These are phyloP conservation scores for Cephalotrichum gorgonifer DNA, from an alignment of 2,329 filamentous ascomycete species.

Conservation along the genomic window DNA sequence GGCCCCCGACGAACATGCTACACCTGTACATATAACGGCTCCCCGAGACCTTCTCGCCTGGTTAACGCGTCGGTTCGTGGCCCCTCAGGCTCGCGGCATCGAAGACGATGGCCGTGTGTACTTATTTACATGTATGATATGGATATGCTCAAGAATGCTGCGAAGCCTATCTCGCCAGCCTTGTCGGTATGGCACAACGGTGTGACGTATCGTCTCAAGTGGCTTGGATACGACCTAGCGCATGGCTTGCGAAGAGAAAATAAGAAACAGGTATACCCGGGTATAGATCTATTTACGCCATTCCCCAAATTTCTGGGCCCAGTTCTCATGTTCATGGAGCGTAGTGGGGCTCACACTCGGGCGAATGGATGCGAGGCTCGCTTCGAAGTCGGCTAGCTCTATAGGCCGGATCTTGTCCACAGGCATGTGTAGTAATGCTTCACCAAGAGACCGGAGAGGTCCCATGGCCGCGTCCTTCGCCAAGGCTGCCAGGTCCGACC, in stretches of 20 bases:
- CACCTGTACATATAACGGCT: not conserved
- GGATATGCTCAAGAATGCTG: not conserved
- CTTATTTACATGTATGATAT: not conserved
- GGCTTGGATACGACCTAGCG: not conserved
- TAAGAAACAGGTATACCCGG: too few relatives aligned
- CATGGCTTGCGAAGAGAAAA: too few relatives aligned
- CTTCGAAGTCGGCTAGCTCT: conserved; percentile 68
- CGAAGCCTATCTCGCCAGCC: not conserved
- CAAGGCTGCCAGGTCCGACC: conserved; percentile 90
- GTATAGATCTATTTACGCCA: conserved; percentile 54
- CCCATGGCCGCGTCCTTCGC: conserved; percentile 99
- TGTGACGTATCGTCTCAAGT: not conserved
- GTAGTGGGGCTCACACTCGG: conserved; percentile 83
- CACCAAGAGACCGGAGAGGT: conserved; percentile 78
- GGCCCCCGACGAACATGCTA: not conserved
- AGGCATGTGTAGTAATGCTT: conserved; percentile 78
- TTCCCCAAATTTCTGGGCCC: conserved; percentile 90
- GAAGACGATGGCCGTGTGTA: not conserved
- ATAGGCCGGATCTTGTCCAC: conserved; percentile 94
- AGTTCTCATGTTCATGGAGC: conserved; percentile 83
- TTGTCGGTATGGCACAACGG: not conserved
- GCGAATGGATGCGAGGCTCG: conserved; percentile 73
- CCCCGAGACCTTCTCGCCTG: not conserved
- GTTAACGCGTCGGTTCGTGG: not conserved
- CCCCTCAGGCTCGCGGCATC: too few relatives aligned